Percentiles rank a stretch among this genome's conserved stretches.
These are phyloP conservation scores for Coprinopsis marcescibilis DNA, from an alignment of 768 basidiomycete genomes.

Conservation along the genomic window DNA sequence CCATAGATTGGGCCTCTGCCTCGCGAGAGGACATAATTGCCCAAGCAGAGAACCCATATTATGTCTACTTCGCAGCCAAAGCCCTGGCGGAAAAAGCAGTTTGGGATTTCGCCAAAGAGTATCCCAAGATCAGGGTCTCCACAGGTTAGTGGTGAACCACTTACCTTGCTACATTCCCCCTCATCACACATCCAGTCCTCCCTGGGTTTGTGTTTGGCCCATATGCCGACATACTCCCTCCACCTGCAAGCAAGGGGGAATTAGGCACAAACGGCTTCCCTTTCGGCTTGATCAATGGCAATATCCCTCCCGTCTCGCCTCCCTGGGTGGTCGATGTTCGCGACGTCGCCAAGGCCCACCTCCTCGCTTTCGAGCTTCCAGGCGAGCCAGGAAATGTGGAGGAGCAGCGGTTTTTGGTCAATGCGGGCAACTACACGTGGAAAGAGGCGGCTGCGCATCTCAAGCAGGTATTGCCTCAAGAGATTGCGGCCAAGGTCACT, in stretches of 20 bases:
- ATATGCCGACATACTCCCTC: constrained; percentile 26
- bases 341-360: constrained; percentile 30
- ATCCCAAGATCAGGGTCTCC: constrained; percentile 33
- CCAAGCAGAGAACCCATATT: constrained; percentile 23
- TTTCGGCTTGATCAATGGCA: constrained; percentile 23
- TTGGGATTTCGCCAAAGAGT: constrained; percentile 34
- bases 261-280: constrained; percentile 28
- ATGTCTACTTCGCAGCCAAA: constrained; percentile 38
- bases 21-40: constrained; percentile 25
- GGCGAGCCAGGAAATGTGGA: constrained; percentile 13
- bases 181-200: constrained; percentile 23
- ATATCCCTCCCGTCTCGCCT: constrained; percentile 17
- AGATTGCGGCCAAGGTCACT: constrained; percentile 13
- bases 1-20: constrained; percentile 29
- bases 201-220: constrained; percentile 35
- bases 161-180: background rate
- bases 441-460: constrained; percentile 23
- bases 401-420: constrained; percentile 26
- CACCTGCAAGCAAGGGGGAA: constrained; percentile 16
- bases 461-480: constrained; percentile 18
- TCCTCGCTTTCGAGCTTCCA: constrained; percentile 25
- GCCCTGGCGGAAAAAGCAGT: constrained; percentile 34
- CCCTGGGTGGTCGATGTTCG: constrained; percentile 31
- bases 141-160: constrained; percentile 26
- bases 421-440: constrained; percentile 24